A percentile compares a stretch with the other conserved stretches of the same genome.
Evolutionary conservation across 2,329 filamentous ascomycete genomes (phyloP).

Genomic region (Teratosphaeria pseudoeucalypti): DNA sequence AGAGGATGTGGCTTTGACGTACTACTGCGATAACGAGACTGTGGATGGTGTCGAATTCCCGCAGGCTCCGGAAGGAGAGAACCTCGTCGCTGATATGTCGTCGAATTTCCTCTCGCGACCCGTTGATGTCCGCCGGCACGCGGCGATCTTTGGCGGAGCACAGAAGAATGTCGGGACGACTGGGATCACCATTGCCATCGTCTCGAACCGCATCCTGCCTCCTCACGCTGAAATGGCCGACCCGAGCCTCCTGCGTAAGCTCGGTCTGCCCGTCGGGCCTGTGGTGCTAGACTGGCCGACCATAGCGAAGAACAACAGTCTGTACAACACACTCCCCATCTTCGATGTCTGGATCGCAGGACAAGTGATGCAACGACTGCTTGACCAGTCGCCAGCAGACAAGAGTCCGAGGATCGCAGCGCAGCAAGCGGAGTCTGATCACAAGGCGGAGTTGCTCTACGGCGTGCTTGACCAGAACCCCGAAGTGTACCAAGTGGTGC

Average conservation of each 20-base stretch:
- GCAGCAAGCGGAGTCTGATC: slow-evolving; percentile 61
- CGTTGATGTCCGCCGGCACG: slow-evolving; percentile 69
- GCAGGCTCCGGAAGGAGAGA: slow-evolving; percentile 53
- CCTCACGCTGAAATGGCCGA: slow-evolving; percentile 56
- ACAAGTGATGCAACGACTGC: slow-evolving; percentile 70
- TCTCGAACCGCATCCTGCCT: slow-evolving; percentile 71
- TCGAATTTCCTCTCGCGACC: slow-evolving; percentile 82
- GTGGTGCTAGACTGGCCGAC: slow-evolving; percentile 74
- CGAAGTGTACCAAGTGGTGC: slow-evolving; percentile 66
- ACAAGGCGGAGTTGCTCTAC: slow-evolving; percentile 73
- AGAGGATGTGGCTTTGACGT: slow-evolving; percentile 58
- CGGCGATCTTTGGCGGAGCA: slow-evolving; percentile 76
- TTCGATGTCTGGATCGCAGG: slow-evolving; percentile 89
- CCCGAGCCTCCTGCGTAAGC: slow-evolving; percentile 57
- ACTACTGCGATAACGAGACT: slow-evolving; percentile 90
- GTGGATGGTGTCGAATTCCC: slow-evolving; percentile 90
- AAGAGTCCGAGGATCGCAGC: slow-evolving; percentile 59
- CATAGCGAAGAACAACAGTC: slow-evolving; percentile 82
- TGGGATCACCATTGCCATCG: slow-evolving; percentile 75
- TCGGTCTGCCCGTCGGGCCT: slow-evolving; percentile 68
- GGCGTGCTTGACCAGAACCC: slow-evolving; percentile 62
- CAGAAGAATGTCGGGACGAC: slow-evolving; percentile 89
- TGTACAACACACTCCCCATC: slow-evolving; percentile 93
- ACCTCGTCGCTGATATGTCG: slow-evolving; percentile 86
- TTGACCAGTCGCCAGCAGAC: slow-evolving; percentile 42